These are phyloP conservation scores for Citrus reticulata DNA, from an alignment of 345 rosid species.

Conservation along the genomic window DNA sequence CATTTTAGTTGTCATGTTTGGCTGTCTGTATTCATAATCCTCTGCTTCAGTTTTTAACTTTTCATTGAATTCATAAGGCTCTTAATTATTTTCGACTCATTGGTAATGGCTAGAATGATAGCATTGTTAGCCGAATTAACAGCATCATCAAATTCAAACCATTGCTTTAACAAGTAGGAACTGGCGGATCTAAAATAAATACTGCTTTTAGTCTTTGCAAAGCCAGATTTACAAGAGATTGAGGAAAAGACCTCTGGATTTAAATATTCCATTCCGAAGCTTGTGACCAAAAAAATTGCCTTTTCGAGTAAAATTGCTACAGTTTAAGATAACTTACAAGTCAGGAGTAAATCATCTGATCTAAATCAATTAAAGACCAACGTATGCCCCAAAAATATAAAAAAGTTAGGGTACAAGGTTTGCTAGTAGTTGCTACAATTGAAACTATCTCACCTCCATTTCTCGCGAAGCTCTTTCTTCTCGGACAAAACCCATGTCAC, in stretches of 20 bases:
- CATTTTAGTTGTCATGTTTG: too few relatives aligned
- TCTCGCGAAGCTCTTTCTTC: conserved; percentile 82
- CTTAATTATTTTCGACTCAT: neutral
- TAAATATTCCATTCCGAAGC: neutral
- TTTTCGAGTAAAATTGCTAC: conserved; percentile 5
- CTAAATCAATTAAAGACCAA: conserved; percentile 12
- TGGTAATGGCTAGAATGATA: neutral
- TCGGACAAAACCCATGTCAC: conserved; percentile 83
- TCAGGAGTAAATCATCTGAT: conserved; percentile 18
- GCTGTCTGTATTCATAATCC: too few relatives aligned
- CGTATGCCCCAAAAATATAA: neutral
- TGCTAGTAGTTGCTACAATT: neutral
- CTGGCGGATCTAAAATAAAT: neutral
- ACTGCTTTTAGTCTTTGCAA: neutral
- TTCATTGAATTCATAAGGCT: neutral
- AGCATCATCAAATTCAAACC: neutral
- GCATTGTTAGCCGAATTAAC: neutral
- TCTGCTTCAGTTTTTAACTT: too few relatives aligned
- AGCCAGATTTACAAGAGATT: neutral
- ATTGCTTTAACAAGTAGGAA: neutral
- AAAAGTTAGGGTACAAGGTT: conserved; percentile 16
- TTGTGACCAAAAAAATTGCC: neutral
- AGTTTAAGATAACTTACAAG: conserved; percentile 20
- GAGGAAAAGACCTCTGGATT: neutral
- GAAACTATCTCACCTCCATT: conserved; percentile 65